Evolutionary conservation across 768 basidiomycete species (phyloP).

Genomic region (Amanita jacksonii): DNA sequence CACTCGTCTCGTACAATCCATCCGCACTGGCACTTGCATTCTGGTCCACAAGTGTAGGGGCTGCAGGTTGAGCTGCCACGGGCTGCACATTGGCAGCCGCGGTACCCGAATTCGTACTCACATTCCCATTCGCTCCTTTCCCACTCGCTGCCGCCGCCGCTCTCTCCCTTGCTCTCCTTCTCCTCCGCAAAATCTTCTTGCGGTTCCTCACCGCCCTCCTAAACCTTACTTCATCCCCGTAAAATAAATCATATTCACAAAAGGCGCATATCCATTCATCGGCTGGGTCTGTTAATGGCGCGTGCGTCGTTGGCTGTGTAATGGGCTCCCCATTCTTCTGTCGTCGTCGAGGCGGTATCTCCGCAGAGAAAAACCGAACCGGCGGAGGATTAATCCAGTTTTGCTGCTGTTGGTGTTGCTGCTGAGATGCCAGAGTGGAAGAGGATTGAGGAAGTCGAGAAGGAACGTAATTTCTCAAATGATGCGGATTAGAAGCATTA

Average conservation of each 20-base stretch:
- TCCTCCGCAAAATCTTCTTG: constrained; percentile 67
- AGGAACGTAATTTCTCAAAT: constrained; percentile 88
- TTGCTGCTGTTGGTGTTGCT: constrained; percentile 20
- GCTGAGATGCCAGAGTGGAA: constrained; percentile 15
- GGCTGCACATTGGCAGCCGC: constrained; percentile 1
- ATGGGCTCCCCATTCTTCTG: constrained; percentile 11
- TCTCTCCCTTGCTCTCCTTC: constrained; percentile 64
- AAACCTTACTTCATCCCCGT: constrained; percentile 67
- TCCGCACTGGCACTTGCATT: too few relatives aligned
- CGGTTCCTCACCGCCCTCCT: constrained; percentile 57
- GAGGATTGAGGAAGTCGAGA: constrained; percentile 50
- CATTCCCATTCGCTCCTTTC: constrained; percentile 16
- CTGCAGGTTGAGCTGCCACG: too few relatives aligned
- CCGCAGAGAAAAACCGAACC: constrained; percentile 57
- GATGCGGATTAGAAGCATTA: constrained; percentile 93
- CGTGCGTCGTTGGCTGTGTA: constrained; percentile 13
- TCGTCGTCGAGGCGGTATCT: constrained; percentile 42
- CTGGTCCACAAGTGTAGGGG: too few relatives aligned
- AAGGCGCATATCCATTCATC: constrained; percentile 95
- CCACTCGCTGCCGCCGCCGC: constrained; percentile 41
- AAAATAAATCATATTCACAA: constrained; percentile 91
- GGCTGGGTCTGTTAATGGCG: constrained; percentile 38
- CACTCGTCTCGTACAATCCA: too few relatives aligned
- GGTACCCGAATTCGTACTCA: constrained; percentile 2
- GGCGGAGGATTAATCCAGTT: constrained; percentile 53